Evolutionary conservation across 345 rosid genomes (phyloP).

Genomic region (Crucihimalaya himalaica): DNA sequence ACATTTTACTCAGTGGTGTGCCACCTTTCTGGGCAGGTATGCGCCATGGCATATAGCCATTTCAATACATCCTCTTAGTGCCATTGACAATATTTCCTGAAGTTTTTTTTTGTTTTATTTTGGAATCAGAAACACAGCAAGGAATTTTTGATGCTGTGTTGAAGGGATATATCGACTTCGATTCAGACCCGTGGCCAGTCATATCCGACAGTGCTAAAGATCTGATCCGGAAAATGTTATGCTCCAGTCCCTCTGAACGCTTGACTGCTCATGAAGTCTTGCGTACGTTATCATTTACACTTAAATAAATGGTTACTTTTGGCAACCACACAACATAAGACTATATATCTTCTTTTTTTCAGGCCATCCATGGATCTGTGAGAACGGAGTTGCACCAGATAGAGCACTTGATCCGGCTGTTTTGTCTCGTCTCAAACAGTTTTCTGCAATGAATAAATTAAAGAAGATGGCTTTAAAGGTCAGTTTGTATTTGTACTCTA

Average conservation of each 20-base stretch:
- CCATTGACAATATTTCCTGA: constrained; percentile 3
- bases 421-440: constrained; percentile 92
- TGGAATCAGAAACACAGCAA: constrained; percentile 81
- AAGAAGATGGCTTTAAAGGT: constrained; percentile 99
- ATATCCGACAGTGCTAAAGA: constrained; percentile 93
- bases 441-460: constrained; percentile 97
- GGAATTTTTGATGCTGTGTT: constrained; percentile 98
- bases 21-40: constrained; percentile 99
- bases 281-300: constrained; percentile 55
- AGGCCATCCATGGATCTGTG: constrained; percentile 99
- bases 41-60: neutral
- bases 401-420: constrained; percentile 94
- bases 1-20: constrained; percentile 93
- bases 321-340: neutral
- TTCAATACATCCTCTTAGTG: neutral
- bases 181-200: constrained; percentile 95
- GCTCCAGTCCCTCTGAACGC: constrained; percentile 72
- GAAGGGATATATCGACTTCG: constrained; percentile 92
- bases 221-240: constrained; percentile 81
- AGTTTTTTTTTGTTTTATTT: constrained; percentile 21
- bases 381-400: constrained; percentile 99
- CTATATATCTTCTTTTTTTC: constrained; percentile 39
- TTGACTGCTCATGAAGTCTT: constrained; percentile 96
- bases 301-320: constrained; percentile 10
- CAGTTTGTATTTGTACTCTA: neutral